A percentile compares a stretch with the other conserved stretches of the same genome.
These are phyloP conservation scores for Metschnikowia continentalis DNA, from an alignment of 805 yeast genomes.

Conservation along the genomic window DNA sequence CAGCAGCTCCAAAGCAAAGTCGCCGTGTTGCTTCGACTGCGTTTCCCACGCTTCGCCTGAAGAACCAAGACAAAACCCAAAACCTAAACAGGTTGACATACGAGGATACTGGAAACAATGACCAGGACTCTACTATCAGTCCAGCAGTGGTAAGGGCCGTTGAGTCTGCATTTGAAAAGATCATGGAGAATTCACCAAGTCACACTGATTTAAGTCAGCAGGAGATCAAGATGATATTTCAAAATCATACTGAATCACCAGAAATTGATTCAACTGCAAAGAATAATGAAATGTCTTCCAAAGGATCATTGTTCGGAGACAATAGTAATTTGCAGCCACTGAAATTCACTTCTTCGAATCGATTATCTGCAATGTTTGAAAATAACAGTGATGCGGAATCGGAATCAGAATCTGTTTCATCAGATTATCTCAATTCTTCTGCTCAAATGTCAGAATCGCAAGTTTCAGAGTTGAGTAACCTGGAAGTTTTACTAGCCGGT, in stretches of 20 bases:
- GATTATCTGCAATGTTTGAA: slow-evolving; percentile 32
- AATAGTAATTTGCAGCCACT: slow-evolving; percentile 5
- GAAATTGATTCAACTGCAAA: neutral
- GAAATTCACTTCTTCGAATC: slow-evolving; percentile 4
- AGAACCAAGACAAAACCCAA: neutral
- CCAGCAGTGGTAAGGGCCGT: slow-evolving; percentile 55
- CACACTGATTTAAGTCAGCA: slow-evolving; percentile 4
- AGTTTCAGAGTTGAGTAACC: slow-evolving; percentile 12
- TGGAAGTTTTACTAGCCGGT: slow-evolving; percentile 51
- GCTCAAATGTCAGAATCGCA: slow-evolving; percentile 10
- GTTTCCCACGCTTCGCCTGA: slow-evolving; percentile 4
- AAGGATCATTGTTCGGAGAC: slow-evolving; percentile 10
- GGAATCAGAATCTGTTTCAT: slow-evolving; percentile 29
- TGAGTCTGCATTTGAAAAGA: slow-evolving; percentile 62
- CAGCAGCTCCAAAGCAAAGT: neutral
- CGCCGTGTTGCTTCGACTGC: slow-evolving; percentile 8
- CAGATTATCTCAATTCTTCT: slow-evolving; percentile 14
- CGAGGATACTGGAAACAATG: neutral
- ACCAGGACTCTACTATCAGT: slow-evolving; percentile 24
- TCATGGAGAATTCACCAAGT: slow-evolving; percentile 34
- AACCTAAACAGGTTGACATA: neutral
- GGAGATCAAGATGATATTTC: neutral
- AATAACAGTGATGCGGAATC: slow-evolving; percentile 31
- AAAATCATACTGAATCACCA: slow-evolving; percentile 1
- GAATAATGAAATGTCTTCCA: slow-evolving; percentile 2